Base-by-base conservation (phyloP, 371 early-diverging fungal species). In the Blastocladiella emersonii region DNA sequence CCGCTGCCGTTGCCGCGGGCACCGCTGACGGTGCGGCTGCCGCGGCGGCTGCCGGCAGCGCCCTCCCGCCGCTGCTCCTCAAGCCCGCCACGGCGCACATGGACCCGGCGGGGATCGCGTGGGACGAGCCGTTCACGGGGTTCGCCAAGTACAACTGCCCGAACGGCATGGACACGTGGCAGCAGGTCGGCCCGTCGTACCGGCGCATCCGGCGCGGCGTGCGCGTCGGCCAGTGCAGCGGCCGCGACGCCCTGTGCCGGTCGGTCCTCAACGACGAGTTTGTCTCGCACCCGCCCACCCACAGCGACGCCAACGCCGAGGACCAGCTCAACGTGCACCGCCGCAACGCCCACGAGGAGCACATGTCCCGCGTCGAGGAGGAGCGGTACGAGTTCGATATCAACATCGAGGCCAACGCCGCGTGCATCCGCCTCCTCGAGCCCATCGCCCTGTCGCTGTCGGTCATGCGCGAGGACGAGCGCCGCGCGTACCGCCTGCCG, bases 331-430 rank as follows among this genome's bases (percentile, higher is more conserved):
- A 90, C 53, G 86, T 91, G 56, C 89, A 90, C 71, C 90, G 92
- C 66, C 96, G 95, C 77, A 98, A 91, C 66, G 77, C 77, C 27
- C 93, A 84, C 67, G 99, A 99, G 73, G 99, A 99, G 69, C 87
- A 88, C 21, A 75, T 99, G 72, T 93, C 90, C 78, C 84, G 90
- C 56, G 87, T 91, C 74, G 99, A 98, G 75, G 99, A 99, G 73
- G 99, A 99, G 70, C 83, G 91, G 64, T 98, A 95, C 68, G 99
- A 99, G 67, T 90, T 95, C 76, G 99, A 99, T 71, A 75, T 98
- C 65, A 89, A 93, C 71, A 91, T 99, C 55, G 93, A 97, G 71
- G 88, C 98, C 53, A 92, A 95, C 59, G 70, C 91, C 64, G 86
- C 87, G 57, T 85, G 92, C 3, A 98, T 99, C 70, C 82, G 85